Percentiles rank a stretch among this genome's conserved stretches.
Conservation (phyloP, 805 yeast genomes). For the Limtongia smithiae region DNA sequence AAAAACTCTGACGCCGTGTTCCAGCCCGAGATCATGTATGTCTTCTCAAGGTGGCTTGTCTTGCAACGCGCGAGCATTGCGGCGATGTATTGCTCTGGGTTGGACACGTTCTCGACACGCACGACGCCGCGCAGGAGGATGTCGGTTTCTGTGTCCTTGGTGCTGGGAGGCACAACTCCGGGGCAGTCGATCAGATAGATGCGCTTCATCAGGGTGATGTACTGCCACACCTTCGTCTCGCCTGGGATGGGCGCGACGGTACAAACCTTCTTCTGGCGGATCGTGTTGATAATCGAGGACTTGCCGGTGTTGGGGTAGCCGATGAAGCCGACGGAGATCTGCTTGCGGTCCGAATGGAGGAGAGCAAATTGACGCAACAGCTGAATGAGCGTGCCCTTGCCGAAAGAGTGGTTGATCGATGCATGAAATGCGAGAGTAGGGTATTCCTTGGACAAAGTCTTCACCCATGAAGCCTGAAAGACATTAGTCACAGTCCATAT, state of each 20-base stretch:
- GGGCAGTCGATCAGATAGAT: conserved; percentile 97
- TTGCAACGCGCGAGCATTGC: conserved; percentile 82
- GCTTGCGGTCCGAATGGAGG: conserved; percentile 87
- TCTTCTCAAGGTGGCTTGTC: conserved; percentile 85
- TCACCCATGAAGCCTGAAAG: conserved; percentile 95
- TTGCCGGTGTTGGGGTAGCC: conserved; percentile 99
- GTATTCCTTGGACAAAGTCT: conserved; percentile 81
- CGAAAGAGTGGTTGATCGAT: conserved; percentile 93
- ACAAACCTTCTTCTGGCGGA: conserved; percentile 93
- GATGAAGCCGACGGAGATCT: conserved; percentile 93
- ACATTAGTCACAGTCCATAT: neutral
- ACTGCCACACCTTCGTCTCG: conserved; percentile 98
- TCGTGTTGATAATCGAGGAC: conserved; percentile 89
- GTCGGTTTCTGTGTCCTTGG: conserved; percentile 85
- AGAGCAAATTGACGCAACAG: conserved; percentile 87
- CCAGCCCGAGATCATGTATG: conserved; percentile 95
- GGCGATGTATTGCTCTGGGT: conserved; percentile 94
- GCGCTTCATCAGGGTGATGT: conserved; percentile 92
- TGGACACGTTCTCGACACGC: conserved; percentile 93
- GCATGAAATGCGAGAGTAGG: conserved; percentile 99
- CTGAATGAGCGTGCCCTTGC: conserved; percentile 94
- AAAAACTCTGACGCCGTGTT: conserved; percentile 66
- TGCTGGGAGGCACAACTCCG: conserved; percentile 95
- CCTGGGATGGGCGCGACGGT: conserved; percentile 98
- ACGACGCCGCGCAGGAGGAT: conserved; percentile 95